Conservation (phyloP, 352 stramenopile species). For the Globisporangium paddicum region DNA sequence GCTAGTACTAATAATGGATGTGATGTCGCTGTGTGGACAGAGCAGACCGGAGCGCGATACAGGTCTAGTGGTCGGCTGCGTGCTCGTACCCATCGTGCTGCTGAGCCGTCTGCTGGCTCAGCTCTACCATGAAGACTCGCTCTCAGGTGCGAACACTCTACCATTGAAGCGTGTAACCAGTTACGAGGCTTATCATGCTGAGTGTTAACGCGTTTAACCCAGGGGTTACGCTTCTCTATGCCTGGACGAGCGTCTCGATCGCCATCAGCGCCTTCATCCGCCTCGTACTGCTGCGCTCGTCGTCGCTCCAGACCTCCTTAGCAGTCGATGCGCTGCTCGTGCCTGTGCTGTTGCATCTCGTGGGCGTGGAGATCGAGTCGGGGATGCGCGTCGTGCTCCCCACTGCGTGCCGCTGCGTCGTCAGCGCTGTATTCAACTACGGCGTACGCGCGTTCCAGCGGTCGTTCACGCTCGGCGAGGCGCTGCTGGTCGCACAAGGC, state of each 20-base stretch:
- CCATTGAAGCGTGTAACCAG: no score
- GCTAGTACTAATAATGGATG: neutral
- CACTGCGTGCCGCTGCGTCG: slow-evolving; percentile 25
- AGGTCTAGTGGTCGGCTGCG: slow-evolving; percentile 53
- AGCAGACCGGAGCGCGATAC: slow-evolving; percentile 48
- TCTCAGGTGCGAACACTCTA: slow-evolving; percentile 30
- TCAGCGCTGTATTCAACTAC: slow-evolving; percentile 31
- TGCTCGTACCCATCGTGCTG: slow-evolving; percentile 52
- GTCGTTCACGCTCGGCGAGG: slow-evolving; percentile 77
- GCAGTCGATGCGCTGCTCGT: slow-evolving; percentile 40
- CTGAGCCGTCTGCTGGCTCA: slow-evolving; percentile 46
- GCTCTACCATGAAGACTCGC: slow-evolving; percentile 18
- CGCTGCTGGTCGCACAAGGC: slow-evolving; percentile 55
- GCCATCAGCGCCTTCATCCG: slow-evolving; percentile 45
- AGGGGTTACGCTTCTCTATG: slow-evolving; percentile 49
- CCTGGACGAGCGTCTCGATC: slow-evolving; percentile 47
- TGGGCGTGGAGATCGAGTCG: slow-evolving; percentile 22
- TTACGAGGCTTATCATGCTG: no score
- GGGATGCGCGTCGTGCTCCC: slow-evolving; percentile 26
- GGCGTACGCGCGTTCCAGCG: slow-evolving; percentile 38
- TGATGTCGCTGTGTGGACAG: neutral
- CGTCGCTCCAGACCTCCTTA: slow-evolving; percentile 26
- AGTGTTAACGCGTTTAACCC: no score
- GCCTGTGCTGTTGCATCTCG: slow-evolving; percentile 12
- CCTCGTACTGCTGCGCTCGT: slow-evolving; percentile 28